These are phyloP conservation scores for Centaurea solstitialis DNA, from an alignment of 129 eudicot genomes.

Conservation along the genomic window DNA sequence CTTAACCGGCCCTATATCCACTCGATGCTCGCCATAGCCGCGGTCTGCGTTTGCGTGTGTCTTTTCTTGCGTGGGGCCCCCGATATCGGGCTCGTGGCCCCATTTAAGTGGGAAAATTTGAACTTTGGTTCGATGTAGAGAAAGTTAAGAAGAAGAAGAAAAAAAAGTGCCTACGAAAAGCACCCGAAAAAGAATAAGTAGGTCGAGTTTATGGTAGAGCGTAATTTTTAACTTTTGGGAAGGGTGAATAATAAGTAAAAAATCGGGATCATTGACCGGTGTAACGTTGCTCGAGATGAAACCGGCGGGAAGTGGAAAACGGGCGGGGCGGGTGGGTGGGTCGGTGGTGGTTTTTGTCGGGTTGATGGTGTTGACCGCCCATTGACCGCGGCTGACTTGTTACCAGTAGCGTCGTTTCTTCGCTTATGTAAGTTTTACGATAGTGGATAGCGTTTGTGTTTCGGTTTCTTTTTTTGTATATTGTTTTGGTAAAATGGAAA, in stretches of 20 bases:
- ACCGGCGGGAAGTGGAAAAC: not conserved
- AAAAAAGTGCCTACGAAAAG: not conserved
- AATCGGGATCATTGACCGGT: conserved; percentile 31
- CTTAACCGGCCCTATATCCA: conserved; percentile 83
- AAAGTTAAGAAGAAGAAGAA: not conserved
- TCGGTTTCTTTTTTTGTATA: conserved; percentile 30
- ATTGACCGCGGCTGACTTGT: conserved; percentile 39
- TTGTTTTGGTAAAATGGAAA: conserved; percentile 37
- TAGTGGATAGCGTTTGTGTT: conserved; percentile 29
- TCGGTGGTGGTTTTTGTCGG: conserved; percentile 24
- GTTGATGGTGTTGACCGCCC: conserved; percentile 33
- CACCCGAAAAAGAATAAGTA: conserved; percentile 27
- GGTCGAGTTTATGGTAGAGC: conserved; percentile 18
- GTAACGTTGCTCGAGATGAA: conserved; percentile 29
- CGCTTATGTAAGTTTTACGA: conserved; percentile 28
- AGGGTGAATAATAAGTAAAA: conserved; percentile 39
- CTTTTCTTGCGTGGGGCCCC: conserved; percentile 74
- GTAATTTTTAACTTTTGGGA: conserved; percentile 31
- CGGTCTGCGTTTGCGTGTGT: conserved; percentile 98
- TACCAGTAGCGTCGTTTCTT: conserved; percentile 30
- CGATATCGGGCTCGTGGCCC: conserved; percentile 51
- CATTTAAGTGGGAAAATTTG: conserved; percentile 80
- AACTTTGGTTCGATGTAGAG: conserved; percentile 58
- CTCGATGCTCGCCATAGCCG: conserved; percentile 93
- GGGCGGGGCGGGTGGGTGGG: not conserved